A percentile compares a stretch with the other conserved stretches of the same genome.
Evolutionary conservation across 257 asterid species (phyloP).

Genomic region (Scutellaria baicalensis): DNA sequence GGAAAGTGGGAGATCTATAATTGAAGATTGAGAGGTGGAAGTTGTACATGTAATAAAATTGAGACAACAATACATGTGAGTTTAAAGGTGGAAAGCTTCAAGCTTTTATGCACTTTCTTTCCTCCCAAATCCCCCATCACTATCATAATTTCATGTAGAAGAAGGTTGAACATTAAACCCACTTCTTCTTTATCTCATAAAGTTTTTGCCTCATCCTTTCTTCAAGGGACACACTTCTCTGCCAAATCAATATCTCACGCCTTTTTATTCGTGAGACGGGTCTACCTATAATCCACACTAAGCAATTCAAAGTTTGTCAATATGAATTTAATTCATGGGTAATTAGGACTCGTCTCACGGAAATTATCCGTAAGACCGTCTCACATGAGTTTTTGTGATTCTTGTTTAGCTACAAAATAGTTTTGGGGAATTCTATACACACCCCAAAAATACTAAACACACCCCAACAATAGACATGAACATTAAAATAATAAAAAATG

Average conservation of each 20-base stretch:
- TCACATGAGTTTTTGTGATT: too few relatives aligned
- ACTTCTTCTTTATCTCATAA: neutral
- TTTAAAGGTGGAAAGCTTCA: neutral
- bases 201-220: neutral
- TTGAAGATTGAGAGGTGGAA: neutral
- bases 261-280: too few relatives aligned
- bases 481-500: too few relatives aligned
- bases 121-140: neutral
- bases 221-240: neutral
- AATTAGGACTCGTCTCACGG: too few relatives aligned
- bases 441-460: too few relatives aligned
- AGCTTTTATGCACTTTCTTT: neutral
- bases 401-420: too few relatives aligned
- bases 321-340: too few relatives aligned
- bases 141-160: neutral
- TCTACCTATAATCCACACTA: too few relatives aligned
- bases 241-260: neutral
- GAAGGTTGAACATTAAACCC: neutral
- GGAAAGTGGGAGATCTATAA: neutral
- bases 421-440: too few relatives aligned
- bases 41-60: neutral
- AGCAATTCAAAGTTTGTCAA: too few relatives aligned
- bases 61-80: constrained; percentile 6
- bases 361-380: too few relatives aligned
- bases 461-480: too few relatives aligned